Base-by-base conservation (phyloP, 1,284 basidiomycete genomes). In the Chondrostereum purpureum region DNA sequence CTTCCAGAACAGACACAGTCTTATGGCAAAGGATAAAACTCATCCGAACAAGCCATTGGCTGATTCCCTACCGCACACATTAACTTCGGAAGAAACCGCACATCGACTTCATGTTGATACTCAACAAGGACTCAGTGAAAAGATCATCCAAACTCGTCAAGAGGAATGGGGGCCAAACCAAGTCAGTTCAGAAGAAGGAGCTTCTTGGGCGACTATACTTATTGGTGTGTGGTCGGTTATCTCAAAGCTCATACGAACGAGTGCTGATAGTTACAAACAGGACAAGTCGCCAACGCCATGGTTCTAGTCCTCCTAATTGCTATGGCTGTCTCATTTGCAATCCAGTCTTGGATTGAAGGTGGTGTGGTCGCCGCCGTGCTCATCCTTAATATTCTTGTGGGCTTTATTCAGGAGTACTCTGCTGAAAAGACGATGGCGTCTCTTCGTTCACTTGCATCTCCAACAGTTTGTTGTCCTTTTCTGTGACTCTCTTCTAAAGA, bases 281-380 rank as follows among this genome's bases (percentile, higher is more conserved):
- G 61, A 10, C 67, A 68, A 49, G 6, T 50, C 63, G 65, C 67
- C 3, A 69, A 69, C 50, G 66, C 66, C 1, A 50, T 68, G 35
- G 66, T 61, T 11, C 48, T 66, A 3, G 65, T 72, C 3, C 61
- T 78, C 42, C 62, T 83, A 44, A 73, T 73, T 24, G 80, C 80
- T 22, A 71, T 84, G 65, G 74, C 74, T 6, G 69, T 83, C 14
- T 80, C 78, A 3, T 78, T 83, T 47, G 81, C 74, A 47, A 75
- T 77, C 18, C 63, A 72, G 53, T 77, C 78, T 47, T 86, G 73
- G 65, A 75, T 84, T 49, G 78, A 77, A 54, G 80, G 77, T 16
- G 79, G 75, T 41, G 81, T 84, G 31, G 78, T 83, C 48, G 75
- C 75, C 12, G 78, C 75, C 13, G 72, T 85, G 21, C 77, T 84